phyloP scores from a whole-genome alignment of 2,329 filamentous ascomycete genomes.

The Helotiales sp. region DNA sequence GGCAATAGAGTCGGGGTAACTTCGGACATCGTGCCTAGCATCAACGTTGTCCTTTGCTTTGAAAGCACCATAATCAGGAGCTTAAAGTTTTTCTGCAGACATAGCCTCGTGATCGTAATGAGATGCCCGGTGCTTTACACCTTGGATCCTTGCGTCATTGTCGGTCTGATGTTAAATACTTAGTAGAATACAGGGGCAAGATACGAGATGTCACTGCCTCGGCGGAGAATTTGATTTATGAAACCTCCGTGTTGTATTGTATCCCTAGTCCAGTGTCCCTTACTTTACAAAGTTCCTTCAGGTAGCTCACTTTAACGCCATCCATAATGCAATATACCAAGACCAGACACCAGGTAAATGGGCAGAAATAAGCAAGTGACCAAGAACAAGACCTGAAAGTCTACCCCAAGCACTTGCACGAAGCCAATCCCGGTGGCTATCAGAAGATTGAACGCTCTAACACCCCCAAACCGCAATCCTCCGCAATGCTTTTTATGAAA shows the following conservation, averaged over 20 bases:
- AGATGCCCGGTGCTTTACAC: conserved; percentile 6
- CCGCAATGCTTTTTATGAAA: conserved; percentile 32
- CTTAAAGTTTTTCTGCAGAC: no score
- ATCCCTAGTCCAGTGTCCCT: conserved; percentile 5
- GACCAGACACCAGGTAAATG: conserved; percentile 31
- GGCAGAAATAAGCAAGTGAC: conserved; percentile 18
- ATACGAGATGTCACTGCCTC: neutral
- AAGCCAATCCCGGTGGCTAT: conserved; percentile 10
- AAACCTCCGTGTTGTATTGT: neutral
- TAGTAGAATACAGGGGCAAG: neutral
- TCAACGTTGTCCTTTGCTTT: conserved; percentile 5
- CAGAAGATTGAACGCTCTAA: conserved; percentile 18
- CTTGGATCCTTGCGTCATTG: neutral
- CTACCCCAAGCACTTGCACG: neutral
- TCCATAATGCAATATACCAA: conserved; percentile 30
- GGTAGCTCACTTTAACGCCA: conserved; percentile 23
- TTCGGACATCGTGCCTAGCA: no score
- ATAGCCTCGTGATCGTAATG: conserved; percentile 12
- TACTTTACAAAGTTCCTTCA: conserved; percentile 29
- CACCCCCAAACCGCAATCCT: conserved; percentile 25
- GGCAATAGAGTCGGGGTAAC: no score
- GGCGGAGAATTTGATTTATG: neutral
- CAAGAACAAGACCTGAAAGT: conserved; percentile 20
- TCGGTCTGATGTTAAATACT: neutral
- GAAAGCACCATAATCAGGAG: no score